Percentiles rank a stretch among this genome's conserved stretches.
Conservation (phyloP, 2,329 filamentous ascomycete species). For the Alternaria sp. region DNA sequence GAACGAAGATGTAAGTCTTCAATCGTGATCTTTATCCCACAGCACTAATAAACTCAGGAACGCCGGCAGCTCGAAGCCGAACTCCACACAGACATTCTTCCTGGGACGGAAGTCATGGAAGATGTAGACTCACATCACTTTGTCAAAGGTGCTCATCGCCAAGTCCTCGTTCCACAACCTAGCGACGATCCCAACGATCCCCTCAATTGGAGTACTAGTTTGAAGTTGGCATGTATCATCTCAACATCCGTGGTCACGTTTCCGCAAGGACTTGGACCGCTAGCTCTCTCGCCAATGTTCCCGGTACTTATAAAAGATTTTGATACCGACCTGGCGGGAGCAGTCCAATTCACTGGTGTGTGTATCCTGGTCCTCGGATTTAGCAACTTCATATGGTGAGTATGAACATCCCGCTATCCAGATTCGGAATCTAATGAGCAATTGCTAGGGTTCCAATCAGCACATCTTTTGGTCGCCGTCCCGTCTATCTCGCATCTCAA, state of each 20-base stretch:
- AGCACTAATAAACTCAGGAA: constrained; percentile 45
- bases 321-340: constrained; percentile 61
- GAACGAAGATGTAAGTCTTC: constrained; percentile 19
- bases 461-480: constrained; percentile 64
- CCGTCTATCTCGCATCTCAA: constrained; percentile 62
- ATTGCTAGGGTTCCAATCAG: constrained; percentile 62
- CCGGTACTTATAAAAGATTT: constrained; percentile 65
- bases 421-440: constrained; percentile 3
- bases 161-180: constrained; percentile 64
- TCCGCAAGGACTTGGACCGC: constrained; percentile 63
- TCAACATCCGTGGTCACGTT: constrained; percentile 60
- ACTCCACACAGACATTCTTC: constrained; percentile 63
- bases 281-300: constrained; percentile 68
- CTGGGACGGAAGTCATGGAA: constrained; percentile 67
- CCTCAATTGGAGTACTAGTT: constrained; percentile 60
- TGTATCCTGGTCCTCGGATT: constrained; percentile 66
- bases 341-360: constrained; percentile 65
- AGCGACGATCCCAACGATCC: constrained; percentile 61
- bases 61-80: constrained; percentile 60
- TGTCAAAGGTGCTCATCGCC: constrained; percentile 60
- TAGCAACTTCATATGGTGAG: constrained; percentile 67
- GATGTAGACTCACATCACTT: constrained; percentile 71
- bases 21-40: too few relatives aligned
- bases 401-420: background rate
- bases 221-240: constrained; percentile 61